phyloP scores from a whole-genome alignment of 345 rosid genomes.

The Stellera chamaejasme region DNA sequence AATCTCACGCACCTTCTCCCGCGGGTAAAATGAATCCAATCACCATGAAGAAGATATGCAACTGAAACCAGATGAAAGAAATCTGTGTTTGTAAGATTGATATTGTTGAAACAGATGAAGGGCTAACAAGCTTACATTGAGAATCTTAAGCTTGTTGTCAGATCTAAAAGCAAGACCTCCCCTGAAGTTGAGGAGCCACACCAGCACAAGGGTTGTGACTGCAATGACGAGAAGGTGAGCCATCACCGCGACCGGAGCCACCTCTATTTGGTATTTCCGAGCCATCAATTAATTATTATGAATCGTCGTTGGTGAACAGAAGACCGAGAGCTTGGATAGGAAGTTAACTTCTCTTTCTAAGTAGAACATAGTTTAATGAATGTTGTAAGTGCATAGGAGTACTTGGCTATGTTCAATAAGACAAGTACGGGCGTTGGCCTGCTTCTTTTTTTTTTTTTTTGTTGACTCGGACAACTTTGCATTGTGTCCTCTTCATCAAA shows the following conservation, averaged over 20 bases:
- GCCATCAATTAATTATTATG: slow-evolving; percentile 15
- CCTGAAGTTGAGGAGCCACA: slow-evolving; percentile 37
- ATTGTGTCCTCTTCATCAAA: too few species aligned
- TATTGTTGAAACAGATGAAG: too few species aligned
- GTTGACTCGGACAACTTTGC: too few species aligned
- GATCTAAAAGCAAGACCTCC: slow-evolving; percentile 40
- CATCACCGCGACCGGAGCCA: slow-evolving; percentile 25
- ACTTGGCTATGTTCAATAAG: too few species aligned
- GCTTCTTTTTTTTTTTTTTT: too few species aligned
- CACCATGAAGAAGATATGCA: slow-evolving; percentile 44
- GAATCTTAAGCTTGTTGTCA: slow-evolving; percentile 23
- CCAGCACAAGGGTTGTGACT: slow-evolving; percentile 34
- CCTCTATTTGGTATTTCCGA: slow-evolving; percentile 27
- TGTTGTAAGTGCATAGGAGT: too few species aligned
- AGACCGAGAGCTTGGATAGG: too few species aligned
- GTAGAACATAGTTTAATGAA: too few species aligned
- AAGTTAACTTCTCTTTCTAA: too few species aligned
- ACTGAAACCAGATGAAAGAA: slow-evolving; percentile 18
- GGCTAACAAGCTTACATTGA: slow-evolving; percentile 23
- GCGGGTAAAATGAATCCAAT: slow-evolving; percentile 41
- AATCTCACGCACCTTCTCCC: slow-evolving; percentile 36
- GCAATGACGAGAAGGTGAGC: slow-evolving; percentile 34
- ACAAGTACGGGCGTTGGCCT: too few species aligned
- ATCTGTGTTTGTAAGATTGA: not conserved
- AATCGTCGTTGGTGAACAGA: too few species aligned